These are phyloP conservation scores for Delitschia confertaspora DNA, from an alignment of 495 filamentous ascomycete species.

Conservation along the genomic window DNA sequence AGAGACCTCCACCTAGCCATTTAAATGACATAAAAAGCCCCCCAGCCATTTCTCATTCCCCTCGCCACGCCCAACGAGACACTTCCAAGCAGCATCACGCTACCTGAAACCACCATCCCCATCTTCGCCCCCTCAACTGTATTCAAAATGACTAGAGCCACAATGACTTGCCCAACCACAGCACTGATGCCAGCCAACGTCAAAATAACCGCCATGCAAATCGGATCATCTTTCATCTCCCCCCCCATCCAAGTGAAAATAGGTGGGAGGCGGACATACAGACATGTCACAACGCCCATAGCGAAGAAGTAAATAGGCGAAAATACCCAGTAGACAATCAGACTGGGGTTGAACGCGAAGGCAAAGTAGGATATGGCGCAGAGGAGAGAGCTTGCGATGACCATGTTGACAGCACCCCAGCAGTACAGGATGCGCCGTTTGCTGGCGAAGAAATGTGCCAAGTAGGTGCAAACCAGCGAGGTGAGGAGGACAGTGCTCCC, in stretches of 20 bases:
- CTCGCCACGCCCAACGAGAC: no score
- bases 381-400: slow-evolving; percentile 21
- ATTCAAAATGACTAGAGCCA: no score
- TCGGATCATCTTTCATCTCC: background rate
- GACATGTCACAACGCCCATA: slow-evolving; percentile 1
- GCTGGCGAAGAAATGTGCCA: background rate
- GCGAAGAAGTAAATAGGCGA: background rate
- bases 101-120: no score
- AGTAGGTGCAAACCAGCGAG: background rate
- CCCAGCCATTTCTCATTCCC: no score
- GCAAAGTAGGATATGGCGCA: background rate
- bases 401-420: slow-evolving; percentile 29
- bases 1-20: no score
- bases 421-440: slow-evolving; percentile 12
- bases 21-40: no score
- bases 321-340: background rate
- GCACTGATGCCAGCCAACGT: background rate
- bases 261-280: background rate
- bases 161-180: background rate
- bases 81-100: no score
- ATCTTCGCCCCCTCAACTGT: no score
- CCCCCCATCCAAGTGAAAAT: background rate
- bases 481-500: background rate
- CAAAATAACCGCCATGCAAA: slow-evolving; percentile 2
- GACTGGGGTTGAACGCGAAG: background rate